A percentile compares a stretch with the other conserved stretches of the same genome.
Evolutionary conservation across 2,329 filamentous ascomycete species (phyloP).

Genomic region (Capronia epimyces): DNA sequence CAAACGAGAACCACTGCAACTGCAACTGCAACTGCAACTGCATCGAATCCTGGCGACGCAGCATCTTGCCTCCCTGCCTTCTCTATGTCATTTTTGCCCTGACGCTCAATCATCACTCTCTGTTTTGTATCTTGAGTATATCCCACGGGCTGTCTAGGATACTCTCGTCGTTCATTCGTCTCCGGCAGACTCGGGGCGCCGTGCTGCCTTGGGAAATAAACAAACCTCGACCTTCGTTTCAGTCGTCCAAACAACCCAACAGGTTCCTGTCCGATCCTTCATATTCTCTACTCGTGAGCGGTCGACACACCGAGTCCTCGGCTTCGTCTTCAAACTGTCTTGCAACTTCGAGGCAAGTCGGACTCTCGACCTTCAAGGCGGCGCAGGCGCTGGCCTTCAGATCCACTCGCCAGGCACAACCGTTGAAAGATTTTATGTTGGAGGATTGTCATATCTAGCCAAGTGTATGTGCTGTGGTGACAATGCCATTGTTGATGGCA

Average conservation of each 20-base stretch:
- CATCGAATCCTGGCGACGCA: neutral
- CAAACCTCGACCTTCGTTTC: neutral
- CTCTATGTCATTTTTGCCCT: no score
- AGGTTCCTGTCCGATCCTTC: neutral
- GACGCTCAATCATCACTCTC: no score
- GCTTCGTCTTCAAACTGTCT: neutral
- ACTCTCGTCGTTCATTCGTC: neutral
- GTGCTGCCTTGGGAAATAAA: neutral
- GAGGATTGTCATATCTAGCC: neutral
- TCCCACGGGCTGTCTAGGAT: neutral
- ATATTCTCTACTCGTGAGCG: neutral
- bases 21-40: neutral
- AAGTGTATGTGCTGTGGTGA: conserved; percentile 2
- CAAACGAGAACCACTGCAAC: neutral
- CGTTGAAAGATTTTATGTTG: neutral
- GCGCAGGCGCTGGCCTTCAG: conserved; percentile 19
- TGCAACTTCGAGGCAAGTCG: neutral
- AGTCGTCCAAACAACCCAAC: neutral
- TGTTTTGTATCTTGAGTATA: no score
- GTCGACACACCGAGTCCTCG: neutral
- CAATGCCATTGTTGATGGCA: conserved; percentile 17
- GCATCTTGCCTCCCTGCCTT: neutral
- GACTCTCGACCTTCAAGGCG: neutral
- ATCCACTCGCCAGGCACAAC: neutral
- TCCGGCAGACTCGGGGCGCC: neutral